Evolutionary conservation across 2,329 filamentous ascomycete species (phyloP).

Genomic region (Pseudogymnoascus sp.): DNA sequence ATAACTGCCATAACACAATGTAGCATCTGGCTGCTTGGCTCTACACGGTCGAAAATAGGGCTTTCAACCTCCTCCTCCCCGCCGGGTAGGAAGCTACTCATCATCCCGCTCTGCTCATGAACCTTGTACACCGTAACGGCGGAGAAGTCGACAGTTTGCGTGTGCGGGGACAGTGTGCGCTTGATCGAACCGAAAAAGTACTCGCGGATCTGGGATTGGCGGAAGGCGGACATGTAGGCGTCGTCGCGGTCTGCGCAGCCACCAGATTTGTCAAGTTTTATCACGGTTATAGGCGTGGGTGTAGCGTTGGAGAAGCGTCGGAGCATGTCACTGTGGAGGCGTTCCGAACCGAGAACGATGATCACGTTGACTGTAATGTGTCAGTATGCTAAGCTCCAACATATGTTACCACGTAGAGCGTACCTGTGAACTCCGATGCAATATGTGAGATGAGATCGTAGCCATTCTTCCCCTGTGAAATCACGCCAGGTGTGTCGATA

Average conservation of each 20-base stretch:
- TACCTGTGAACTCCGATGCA: conserved; percentile 59
- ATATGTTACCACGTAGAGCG: conserved; percentile 17
- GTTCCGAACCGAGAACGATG: conserved; percentile 72
- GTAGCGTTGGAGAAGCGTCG: conserved; percentile 55
- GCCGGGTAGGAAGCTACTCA: conserved; percentile 29
- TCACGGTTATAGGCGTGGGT: conserved; percentile 64
- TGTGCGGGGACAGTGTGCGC: conserved; percentile 76
- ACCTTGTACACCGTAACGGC: conserved; percentile 67
- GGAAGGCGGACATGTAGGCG: conserved; percentile 62
- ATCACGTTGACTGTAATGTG: conserved; percentile 60
- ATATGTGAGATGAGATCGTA: conserved; percentile 79
- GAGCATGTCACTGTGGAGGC: conserved; percentile 66
- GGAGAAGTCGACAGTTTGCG: conserved; percentile 73
- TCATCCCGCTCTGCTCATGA: conserved; percentile 36
- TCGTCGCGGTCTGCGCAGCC: conserved; percentile 75
- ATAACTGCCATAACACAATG: conserved; percentile 83
- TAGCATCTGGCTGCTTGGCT: conserved; percentile 60
- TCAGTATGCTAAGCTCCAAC: conserved; percentile 9
- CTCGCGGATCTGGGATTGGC: conserved; percentile 73
- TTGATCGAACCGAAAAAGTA: conserved; percentile 88
- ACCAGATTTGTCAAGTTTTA: conserved; percentile 76
- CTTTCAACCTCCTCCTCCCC: conserved; percentile 26
- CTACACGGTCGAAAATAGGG: conserved; percentile 52
- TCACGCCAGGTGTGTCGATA: conserved; percentile 71
- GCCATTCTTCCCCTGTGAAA: conserved; percentile 57